Percentiles rank a stretch among this genome's conserved stretches.
phyloP scores from a whole-genome alignment of 208 protist species.

The Leishmania gerbilli region DNA sequence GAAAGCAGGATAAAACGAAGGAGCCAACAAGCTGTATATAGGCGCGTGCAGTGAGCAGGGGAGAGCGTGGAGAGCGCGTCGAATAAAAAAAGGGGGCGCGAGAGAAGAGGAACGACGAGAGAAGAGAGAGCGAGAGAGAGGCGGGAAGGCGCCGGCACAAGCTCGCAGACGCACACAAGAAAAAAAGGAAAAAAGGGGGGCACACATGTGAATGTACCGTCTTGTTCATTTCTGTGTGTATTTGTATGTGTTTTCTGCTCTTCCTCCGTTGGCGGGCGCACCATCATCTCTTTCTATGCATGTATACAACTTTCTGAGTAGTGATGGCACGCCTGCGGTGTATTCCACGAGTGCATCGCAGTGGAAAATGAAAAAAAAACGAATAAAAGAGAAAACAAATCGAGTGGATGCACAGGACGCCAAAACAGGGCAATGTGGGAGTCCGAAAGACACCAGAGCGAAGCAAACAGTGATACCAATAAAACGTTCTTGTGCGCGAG shows the following conservation, averaged over 20 bases:
- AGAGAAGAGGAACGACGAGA: background rate
- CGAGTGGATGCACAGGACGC: background rate
- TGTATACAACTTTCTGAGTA: background rate
- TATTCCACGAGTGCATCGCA: background rate
- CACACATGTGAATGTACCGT: background rate
- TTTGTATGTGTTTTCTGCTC: background rate
- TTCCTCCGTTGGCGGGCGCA: background rate
- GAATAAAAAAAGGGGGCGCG: background rate
- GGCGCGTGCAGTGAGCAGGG: background rate
- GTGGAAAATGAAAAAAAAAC: background rate
- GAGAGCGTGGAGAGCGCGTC: background rate
- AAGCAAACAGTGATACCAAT: background rate
- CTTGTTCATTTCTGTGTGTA: background rate
- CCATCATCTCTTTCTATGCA: background rate
- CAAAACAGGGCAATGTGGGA: background rate
- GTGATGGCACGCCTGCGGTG: conserved; percentile 1
- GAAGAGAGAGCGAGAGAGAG: background rate
- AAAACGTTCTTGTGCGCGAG: background rate
- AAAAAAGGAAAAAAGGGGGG: background rate
- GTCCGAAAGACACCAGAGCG: background rate
- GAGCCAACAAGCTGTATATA: background rate
- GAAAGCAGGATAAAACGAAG: background rate
- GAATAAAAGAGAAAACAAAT: background rate
- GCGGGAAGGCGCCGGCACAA: background rate
- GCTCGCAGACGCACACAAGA: background rate